A percentile compares a stretch with the other conserved stretches of the same genome.
Conservation (phyloP, 2,329 filamentous ascomycete genomes). For the Sporothrix mexicana region DNA sequence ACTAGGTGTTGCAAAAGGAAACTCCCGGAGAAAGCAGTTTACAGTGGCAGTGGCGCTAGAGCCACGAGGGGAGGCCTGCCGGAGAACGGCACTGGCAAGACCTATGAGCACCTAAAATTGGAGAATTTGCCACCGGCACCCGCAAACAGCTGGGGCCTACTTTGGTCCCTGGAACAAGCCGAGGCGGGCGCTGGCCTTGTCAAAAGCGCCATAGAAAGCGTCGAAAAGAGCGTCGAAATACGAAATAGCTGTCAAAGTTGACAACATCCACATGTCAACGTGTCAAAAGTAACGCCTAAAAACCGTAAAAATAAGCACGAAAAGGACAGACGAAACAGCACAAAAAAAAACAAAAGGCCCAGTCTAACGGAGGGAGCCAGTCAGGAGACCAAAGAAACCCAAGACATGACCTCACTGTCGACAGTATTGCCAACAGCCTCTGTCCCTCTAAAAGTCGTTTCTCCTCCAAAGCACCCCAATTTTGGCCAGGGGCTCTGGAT, state of each 20-base stretch:
- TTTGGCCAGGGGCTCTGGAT: neutral
- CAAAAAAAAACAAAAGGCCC: too few species aligned
- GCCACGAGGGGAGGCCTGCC: neutral
- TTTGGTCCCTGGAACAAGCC: slow-evolving; percentile 9
- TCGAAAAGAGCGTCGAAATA: neutral
- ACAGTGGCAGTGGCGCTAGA: neutral
- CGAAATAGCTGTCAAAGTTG: neutral
- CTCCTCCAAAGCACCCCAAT: neutral
- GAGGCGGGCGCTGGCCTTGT: neutral
- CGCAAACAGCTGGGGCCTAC: neutral
- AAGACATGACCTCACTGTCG: too few species aligned
- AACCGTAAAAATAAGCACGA: slow-evolving; percentile 5
- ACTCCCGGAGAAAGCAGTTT: too few species aligned
- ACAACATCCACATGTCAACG: neutral
- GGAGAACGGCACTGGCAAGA: neutral
- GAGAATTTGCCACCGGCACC: neutral
- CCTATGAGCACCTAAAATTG: neutral
- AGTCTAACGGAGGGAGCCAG: slow-evolving; percentile 16
- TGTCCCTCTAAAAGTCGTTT: neutral
- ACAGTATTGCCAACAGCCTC: neutral
- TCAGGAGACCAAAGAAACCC: too few species aligned
- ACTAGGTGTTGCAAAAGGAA: neutral
- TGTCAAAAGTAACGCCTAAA: neutral
- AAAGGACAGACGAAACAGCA: neutral
- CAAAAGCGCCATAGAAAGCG: too few species aligned